Evolutionary conservation across 1,284 basidiomycete genomes (phyloP), one percentile per base, ranked within the genome.

Genomic region (Fomitopsis palustris): DNA sequence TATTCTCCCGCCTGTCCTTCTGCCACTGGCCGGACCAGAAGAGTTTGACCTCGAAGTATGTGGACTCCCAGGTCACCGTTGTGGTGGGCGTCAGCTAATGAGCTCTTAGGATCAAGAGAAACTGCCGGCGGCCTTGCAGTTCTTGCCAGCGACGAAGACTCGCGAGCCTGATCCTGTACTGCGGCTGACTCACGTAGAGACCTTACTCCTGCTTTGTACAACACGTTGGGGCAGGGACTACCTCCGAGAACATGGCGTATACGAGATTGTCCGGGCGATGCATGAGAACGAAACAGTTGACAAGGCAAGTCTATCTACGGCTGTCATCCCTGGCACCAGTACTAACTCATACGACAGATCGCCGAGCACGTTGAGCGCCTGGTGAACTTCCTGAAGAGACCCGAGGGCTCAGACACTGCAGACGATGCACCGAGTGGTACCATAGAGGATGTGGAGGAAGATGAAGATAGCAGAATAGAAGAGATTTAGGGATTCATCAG

Each of bases 11-110:
- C 90, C 87, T 67, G 80, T 99, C 10, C 79, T 99, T 1, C 82
- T 96, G 4, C 96, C 96, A 0, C 81, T 99, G 2, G 95, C 96
- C 62, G 96, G 96, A 4, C 91, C 95, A 1, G 95, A 98, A 72
- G 96, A 98, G 72, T 88, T 93, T 62, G 93, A 96, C 61, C 79
- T 95, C 2, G 95, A 96, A 65, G 92, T 91, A 64, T 59, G 77
- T 23, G 42, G n/a, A 45, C 66, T 39, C 38, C 35, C 51, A 51
- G 51, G 29, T 39, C 21, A 25, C 16, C 17, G 29, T 38, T 56
- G 45, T 23, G 35, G 41, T 27, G 42, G 17, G 51, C 58, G 16
- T 38, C 47, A 38, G 21, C n/a, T 57, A 33, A 45, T 27, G 6
- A 5, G 2, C 9, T 9, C 17, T 8, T 42, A 96, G 88, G 93